Conservation (phyloP, 768 basidiomycete species). For the Lentinula sp. region DNA sequence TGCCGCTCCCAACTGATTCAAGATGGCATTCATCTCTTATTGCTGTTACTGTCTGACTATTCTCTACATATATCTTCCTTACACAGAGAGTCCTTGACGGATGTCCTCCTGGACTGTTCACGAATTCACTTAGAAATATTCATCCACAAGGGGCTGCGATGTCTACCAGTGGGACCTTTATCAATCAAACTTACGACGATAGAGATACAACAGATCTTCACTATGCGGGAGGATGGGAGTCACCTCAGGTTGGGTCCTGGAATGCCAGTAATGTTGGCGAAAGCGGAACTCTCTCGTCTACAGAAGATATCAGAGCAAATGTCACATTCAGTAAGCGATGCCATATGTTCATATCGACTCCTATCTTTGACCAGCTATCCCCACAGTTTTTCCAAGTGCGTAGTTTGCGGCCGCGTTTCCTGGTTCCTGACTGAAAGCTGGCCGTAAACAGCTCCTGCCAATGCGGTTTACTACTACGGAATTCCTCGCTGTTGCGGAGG, state of each 20-base stretch:
- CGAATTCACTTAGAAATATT: not conserved
- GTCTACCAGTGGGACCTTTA: conserved; percentile 1
- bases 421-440: not conserved
- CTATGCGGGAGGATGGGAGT: conserved; percentile 19
- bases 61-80: not conserved
- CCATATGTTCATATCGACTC: not conserved
- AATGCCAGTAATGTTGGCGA: conserved; percentile 21
- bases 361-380: not conserved
- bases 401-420: not conserved
- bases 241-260: conserved; percentile 14
- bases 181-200: conserved; percentile 21
- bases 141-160: not conserved
- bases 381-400: conserved; percentile 8
- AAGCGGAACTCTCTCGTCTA: conserved; percentile 21
- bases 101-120: not conserved
- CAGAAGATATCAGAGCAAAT: conserved; percentile 18
- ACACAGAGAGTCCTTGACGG: not conserved
- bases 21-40: not conserved
- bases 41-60: not conserved
- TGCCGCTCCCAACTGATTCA: not conserved
- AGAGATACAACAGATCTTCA: conserved; percentile 14
- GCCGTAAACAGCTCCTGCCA: conserved; percentile 15
- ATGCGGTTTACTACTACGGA: conserved; percentile 24
- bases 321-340: conserved; percentile 21
- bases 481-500: conserved; percentile 21